Conservation (phyloP, 1,284 basidiomycete species). For the Hymenochaete sp. region DNA sequence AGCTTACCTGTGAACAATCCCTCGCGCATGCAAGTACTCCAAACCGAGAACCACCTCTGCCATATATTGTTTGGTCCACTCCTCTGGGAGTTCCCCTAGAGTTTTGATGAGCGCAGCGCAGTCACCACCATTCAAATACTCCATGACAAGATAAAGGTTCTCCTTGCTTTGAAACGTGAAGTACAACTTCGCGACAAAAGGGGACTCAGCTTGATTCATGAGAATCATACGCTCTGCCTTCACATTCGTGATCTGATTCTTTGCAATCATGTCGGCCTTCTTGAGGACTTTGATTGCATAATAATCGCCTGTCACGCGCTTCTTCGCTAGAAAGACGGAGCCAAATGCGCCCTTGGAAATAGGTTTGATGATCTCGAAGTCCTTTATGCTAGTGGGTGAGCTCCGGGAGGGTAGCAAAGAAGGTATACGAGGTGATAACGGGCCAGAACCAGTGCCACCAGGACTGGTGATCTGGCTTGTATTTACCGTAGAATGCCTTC, state of each 20-base stretch:
- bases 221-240: constrained; percentile 99
- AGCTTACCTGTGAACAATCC: constrained; percentile 94
- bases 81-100: constrained; percentile 86
- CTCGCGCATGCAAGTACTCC: constrained; percentile 89
- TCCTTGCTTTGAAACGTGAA: constrained; percentile 99
- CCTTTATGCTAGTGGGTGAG: constrained; percentile 90
- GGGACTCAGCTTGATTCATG: constrained; percentile 98
- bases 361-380: constrained; percentile 99
- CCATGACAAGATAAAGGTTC: constrained; percentile 98
- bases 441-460: constrained; percentile 34
- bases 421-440: constrained; percentile 84
- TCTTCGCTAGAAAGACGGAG: constrained; percentile 96
- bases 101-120: constrained; percentile 96
- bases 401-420: constrained; percentile 73
- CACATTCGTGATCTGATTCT: constrained; percentile 99
- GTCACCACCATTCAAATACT: constrained; percentile 95
- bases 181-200: constrained; percentile 98
- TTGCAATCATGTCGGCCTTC: constrained; percentile 99
- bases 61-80: constrained; percentile 95
- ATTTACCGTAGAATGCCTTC: constrained; percentile 67
- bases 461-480: constrained; percentile 48
- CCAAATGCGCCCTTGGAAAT: constrained; percentile 99
- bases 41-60: constrained; percentile 94
- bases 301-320: constrained; percentile 96
- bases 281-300: constrained; percentile 99